Evolutionary conservation across 768 basidiomycete genomes (phyloP).

Genomic region (Leccinum boreale): DNA sequence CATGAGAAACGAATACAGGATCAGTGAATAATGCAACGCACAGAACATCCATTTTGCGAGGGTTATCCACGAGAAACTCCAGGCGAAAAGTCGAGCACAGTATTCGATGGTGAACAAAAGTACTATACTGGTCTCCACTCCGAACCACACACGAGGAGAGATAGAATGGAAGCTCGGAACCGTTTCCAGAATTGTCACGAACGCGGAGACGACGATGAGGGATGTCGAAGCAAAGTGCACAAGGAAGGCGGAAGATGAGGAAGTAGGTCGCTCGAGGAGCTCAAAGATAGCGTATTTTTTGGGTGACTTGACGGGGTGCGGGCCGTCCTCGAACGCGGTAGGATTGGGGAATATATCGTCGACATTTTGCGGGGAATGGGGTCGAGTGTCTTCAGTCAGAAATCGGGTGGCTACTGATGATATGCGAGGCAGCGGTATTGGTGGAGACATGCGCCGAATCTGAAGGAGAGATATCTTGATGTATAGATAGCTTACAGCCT

Average conservation of each 20-base stretch:
- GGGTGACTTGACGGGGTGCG: slow-evolving; percentile 28
- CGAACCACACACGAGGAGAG: slow-evolving; percentile 75
- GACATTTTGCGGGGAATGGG: slow-evolving; percentile 32
- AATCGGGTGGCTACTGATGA: slow-evolving; percentile 33
- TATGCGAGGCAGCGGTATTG: slow-evolving; percentile 29
- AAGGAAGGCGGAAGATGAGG: slow-evolving; percentile 71
- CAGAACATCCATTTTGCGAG: slow-evolving; percentile 68
- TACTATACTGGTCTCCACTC: slow-evolving; percentile 81
- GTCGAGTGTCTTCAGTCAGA: slow-evolving; percentile 40
- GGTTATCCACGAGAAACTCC: slow-evolving; percentile 62
- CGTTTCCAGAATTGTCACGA: slow-evolving; percentile 78
- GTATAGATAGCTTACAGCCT: too few relatives aligned
- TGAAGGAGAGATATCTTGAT: background rate
- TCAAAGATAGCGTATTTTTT: slow-evolving; percentile 69
- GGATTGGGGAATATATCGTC: slow-evolving; percentile 40
- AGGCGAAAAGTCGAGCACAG: slow-evolving; percentile 66
- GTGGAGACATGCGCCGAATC: slow-evolving; percentile 23
- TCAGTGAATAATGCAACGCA: slow-evolving; percentile 30
- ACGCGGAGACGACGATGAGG: slow-evolving; percentile 69
- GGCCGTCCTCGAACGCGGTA: slow-evolving; percentile 33
- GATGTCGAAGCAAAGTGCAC: slow-evolving; percentile 68
- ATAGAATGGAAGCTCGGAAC: slow-evolving; percentile 73
- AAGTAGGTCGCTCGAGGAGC: slow-evolving; percentile 77
- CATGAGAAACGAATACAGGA: background rate
- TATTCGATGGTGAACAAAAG: slow-evolving; percentile 88